These are phyloP conservation scores for Cerioporus squamosus DNA, from an alignment of 1,284 basidiomycete genomes.

Conservation along the genomic window DNA sequence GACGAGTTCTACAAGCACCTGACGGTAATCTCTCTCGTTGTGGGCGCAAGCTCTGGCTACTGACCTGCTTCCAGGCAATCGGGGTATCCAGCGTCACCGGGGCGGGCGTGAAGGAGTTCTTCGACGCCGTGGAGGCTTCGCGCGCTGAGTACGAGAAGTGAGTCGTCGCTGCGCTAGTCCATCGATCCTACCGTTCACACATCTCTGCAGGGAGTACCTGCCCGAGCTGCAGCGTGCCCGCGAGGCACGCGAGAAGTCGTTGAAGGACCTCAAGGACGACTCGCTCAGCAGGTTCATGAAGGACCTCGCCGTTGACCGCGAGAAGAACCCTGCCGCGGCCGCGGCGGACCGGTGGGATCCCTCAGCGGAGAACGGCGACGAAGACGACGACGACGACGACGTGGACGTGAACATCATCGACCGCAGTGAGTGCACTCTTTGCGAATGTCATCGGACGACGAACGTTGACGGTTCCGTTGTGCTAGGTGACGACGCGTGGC, in stretches of 20 bases:
- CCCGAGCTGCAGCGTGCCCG: slow-evolving; percentile 84
- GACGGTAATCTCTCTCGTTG: slow-evolving; percentile 54
- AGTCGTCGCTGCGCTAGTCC: slow-evolving; percentile 27
- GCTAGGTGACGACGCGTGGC: slow-evolving; percentile 67
- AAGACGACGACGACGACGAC: slow-evolving; percentile 68
- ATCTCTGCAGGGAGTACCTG: slow-evolving; percentile 77
- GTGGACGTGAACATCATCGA: slow-evolving; percentile 63
- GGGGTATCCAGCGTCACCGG: slow-evolving; percentile 97
- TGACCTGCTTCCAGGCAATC: slow-evolving; percentile 66
- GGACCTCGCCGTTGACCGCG: slow-evolving; percentile 81
- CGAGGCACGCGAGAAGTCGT: slow-evolving; percentile 60
- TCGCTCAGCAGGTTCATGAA: slow-evolving; percentile 85
- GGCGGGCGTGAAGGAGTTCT: slow-evolving; percentile 89
- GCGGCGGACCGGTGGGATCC: slow-evolving; percentile 61
- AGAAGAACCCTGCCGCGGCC: slow-evolving; percentile 57
- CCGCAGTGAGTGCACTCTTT: slow-evolving; percentile 53
- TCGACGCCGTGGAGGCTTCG: slow-evolving; percentile 88
- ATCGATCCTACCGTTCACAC: neutral
- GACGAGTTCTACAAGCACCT: slow-evolving; percentile 99
- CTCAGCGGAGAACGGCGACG: slow-evolving; percentile 50
- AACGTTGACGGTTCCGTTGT: slow-evolving; percentile 9
- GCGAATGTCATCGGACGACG: neutral
- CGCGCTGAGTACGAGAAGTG: slow-evolving; percentile 89
- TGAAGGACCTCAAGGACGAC: slow-evolving; percentile 75
- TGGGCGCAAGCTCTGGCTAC: neutral